Evolutionary conservation across 2,329 filamentous ascomycete genomes (phyloP).

Genomic region (Colletotrichum magnum): DNA sequence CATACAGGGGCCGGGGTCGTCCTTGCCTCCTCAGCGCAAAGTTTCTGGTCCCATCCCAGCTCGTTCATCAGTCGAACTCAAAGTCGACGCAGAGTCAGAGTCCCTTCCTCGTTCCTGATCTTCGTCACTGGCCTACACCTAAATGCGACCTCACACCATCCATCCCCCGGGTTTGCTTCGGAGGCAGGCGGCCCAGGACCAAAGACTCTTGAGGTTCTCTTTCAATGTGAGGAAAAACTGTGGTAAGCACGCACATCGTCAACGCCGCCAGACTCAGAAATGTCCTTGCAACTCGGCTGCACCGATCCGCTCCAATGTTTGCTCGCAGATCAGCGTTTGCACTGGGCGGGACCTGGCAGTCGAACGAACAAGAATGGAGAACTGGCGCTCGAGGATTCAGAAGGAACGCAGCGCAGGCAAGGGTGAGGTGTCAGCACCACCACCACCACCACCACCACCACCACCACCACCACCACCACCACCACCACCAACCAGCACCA

Average conservation of each 20-base stretch:
- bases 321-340: conserved; percentile 30
- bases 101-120: conserved; percentile 19
- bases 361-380: conserved; percentile 16
- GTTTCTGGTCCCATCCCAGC: conserved; percentile 22
- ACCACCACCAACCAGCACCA: conserved; percentile 12
- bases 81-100: conserved; percentile 6
- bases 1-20: conserved; percentile 15
- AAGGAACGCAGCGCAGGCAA: conserved; percentile 19
- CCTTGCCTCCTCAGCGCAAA: conserved; percentile 6
- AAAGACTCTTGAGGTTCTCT: neutral
- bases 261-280: neutral
- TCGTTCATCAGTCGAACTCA: conserved; percentile 28
- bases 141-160: conserved; percentile 35
- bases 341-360: conserved; percentile 25
- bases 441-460: conserved; percentile 11
- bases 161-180: neutral
- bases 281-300: conserved; percentile 8
- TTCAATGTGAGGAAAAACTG: neutral
- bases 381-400: conserved; percentile 20
- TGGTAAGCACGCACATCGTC: neutral
- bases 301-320: conserved; percentile 31
- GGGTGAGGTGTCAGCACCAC: too few species aligned
- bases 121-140: conserved; percentile 26
- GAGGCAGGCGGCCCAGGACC: neutral
- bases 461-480: conserved; percentile 2